Percentiles rank a stretch among this genome's conserved stretches.
Evolutionary conservation across 192 early-diverging fungal species (phyloP).

Genomic region (Kappamyces sp.): DNA sequence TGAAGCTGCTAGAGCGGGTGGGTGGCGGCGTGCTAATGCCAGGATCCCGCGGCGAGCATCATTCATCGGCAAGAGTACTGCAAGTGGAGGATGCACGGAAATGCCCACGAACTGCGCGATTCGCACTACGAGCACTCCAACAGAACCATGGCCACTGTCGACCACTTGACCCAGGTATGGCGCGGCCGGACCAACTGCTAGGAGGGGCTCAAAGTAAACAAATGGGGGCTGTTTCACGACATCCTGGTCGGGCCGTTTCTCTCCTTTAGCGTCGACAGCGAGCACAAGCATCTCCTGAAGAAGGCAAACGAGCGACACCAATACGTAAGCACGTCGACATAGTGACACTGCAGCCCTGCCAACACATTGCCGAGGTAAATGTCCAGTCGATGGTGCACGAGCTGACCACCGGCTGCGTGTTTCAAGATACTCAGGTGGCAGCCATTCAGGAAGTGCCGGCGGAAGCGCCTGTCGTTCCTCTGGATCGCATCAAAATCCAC

Average conservation of each 20-base stretch:
- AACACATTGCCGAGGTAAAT: constrained; percentile 27
- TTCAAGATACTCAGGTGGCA: neutral
- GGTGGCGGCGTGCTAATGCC: neutral
- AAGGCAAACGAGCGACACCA: constrained; percentile 33
- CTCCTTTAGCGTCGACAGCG: constrained; percentile 41
- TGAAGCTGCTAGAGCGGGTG: constrained; percentile 45
- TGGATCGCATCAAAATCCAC: constrained; percentile 16
- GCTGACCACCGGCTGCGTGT: neutral
- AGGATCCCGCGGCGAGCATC: constrained; percentile 19
- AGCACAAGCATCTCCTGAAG: constrained; percentile 43
- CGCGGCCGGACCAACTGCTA: neutral
- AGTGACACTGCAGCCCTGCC: constrained; percentile 5
- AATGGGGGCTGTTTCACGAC: constrained; percentile 56
- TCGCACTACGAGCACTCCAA: constrained; percentile 27
- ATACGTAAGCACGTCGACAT: constrained; percentile 17
- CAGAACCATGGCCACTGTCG: constrained; percentile 44
- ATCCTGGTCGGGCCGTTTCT: constrained; percentile 49
- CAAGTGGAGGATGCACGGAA: constrained; percentile 35
- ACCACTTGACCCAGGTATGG: constrained; percentile 29
- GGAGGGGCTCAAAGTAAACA: constrained; percentile 29
- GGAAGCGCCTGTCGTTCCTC: neutral
- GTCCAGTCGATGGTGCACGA: constrained; percentile 22
- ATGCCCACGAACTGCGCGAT: constrained; percentile 42
- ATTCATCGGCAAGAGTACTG: constrained; percentile 39
- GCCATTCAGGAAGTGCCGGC: neutral